Percentiles rank a stretch among this genome's conserved stretches.
Evolutionary conservation across 305 asterid species (phyloP).

Genomic region (Rubia peregrina): DNA sequence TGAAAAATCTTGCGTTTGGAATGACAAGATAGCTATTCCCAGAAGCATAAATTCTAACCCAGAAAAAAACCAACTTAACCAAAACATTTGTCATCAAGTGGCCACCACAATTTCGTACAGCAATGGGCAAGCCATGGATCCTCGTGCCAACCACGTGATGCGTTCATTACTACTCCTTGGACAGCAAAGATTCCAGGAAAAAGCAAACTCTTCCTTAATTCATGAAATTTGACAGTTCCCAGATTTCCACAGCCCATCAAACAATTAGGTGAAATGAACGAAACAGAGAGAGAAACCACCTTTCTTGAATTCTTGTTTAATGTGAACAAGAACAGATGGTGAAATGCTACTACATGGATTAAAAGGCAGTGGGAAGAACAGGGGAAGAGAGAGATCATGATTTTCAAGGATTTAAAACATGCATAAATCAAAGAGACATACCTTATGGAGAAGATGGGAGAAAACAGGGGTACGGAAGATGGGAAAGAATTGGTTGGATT

Average conservation of each 20-base stretch:
- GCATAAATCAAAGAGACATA: not conserved
- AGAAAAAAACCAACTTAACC: conserved; percentile 6
- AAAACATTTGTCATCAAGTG: conserved; percentile 4
- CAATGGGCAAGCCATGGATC: conserved; percentile 1
- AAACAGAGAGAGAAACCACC: not conserved
- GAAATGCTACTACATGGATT: conserved; percentile 3
- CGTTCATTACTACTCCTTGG: conserved; percentile 1
- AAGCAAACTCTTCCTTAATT: not conserved
- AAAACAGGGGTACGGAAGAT: not conserved
- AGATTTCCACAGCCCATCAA: not conserved
- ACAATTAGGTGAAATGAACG: not conserved
- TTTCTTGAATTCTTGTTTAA: not conserved
- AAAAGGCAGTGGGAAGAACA: not conserved
- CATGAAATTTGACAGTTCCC: not conserved
- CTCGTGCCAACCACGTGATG: conserved; percentile 5
- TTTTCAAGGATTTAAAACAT: not conserved
- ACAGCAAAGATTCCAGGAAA: conserved; percentile 8
- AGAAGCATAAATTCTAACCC: not conserved
- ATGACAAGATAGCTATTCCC: not conserved
- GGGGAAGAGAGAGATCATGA: not conserved
- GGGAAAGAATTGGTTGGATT: not conserved
- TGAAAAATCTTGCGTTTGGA: conserved; percentile 3
- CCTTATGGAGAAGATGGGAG: not conserved
- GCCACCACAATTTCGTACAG: conserved; percentile 7
- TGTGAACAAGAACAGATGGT: not conserved